phyloP scores from a whole-genome alignment of 2,329 filamentous ascomycete genomes.

The Eutypella sp. region DNA sequence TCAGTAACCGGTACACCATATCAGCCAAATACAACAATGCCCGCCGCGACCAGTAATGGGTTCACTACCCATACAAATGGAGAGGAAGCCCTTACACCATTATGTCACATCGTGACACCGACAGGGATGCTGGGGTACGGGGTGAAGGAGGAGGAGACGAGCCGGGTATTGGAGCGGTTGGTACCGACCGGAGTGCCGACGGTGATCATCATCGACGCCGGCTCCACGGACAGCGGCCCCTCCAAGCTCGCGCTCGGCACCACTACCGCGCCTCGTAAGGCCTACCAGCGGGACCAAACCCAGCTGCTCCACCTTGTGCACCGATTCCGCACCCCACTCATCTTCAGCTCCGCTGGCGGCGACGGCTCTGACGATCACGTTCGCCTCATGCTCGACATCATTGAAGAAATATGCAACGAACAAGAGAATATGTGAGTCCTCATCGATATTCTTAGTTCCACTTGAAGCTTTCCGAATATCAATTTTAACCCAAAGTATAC shows the following conservation, averaged over 20 bases:
- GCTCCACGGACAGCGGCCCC: conserved; percentile 32
- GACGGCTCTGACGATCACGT: conserved; percentile 43
- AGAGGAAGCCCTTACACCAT: conserved; percentile 4
- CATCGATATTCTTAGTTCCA: background rate
- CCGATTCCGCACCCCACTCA: conserved; percentile 30
- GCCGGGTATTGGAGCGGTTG: conserved; percentile 19
- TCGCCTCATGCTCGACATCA: conserved; percentile 32
- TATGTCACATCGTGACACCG: conserved; percentile 40
- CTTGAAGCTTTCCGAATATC: background rate
- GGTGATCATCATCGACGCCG: conserved; percentile 29
- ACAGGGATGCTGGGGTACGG: conserved; percentile 48
- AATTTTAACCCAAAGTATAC: too few species aligned
- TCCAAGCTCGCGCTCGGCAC: conserved; percentile 35
- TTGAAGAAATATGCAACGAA: conserved; percentile 29
- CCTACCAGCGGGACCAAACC: conserved; percentile 38
- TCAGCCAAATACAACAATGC: background rate
- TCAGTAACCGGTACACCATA: too few species aligned
- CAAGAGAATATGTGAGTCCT: conserved; percentile 16
- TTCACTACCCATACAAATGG: too few species aligned
- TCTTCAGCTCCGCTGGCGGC: conserved; percentile 42
- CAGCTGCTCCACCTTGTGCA: conserved; percentile 32
- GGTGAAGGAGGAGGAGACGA: conserved; percentile 30
- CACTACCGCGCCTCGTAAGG: conserved; percentile 34
- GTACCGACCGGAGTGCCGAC: conserved; percentile 24
- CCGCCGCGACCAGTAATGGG: too few species aligned